phyloP scores from a whole-genome alignment of 2,329 filamentous ascomycete genomes.

The Laburnicola sp. region DNA sequence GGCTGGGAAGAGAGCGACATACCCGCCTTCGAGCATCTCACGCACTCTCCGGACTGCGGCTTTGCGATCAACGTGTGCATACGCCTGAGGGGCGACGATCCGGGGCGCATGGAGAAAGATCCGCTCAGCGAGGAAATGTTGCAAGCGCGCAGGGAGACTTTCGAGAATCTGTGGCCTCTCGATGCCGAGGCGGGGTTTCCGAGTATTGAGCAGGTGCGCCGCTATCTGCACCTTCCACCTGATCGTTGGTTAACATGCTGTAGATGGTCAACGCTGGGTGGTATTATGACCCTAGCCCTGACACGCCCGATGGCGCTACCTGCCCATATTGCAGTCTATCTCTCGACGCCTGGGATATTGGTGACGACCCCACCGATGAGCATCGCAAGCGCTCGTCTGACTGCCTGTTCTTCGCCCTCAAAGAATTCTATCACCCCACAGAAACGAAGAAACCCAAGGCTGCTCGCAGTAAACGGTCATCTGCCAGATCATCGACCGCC shows the following conservation, averaged over 20 bases:
- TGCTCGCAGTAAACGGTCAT: constrained; percentile 36
- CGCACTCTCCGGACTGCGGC: constrained; percentile 78
- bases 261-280: constrained; percentile 90
- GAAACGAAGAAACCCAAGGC: constrained; percentile 17
- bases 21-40: constrained; percentile 81
- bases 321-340: constrained; percentile 89
- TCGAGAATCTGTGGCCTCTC: constrained; percentile 84
- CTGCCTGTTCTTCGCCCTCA: constrained; percentile 80
- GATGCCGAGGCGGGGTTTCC: constrained; percentile 54
- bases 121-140: constrained; percentile 72
- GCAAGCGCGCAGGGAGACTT: constrained; percentile 79
- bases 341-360: constrained; percentile 91
- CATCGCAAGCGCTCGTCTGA: constrained; percentile 77
- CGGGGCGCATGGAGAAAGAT: constrained; percentile 69
- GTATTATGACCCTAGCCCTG: constrained; percentile 84
- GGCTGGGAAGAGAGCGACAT: constrained; percentile 90
- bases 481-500: constrained; percentile 26
- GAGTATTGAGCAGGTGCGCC: constrained; percentile 66
- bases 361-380: constrained; percentile 89
- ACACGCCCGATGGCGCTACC: constrained; percentile 85
- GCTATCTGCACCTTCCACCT: constrained; percentile 40
- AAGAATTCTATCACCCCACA: constrained; percentile 55
- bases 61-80: constrained; percentile 72
- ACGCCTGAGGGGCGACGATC: constrained; percentile 63
- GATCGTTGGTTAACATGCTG: constrained; percentile 77